Base-by-base conservation (phyloP, 306 rosid species). In the Dryas drummondii region DNA sequence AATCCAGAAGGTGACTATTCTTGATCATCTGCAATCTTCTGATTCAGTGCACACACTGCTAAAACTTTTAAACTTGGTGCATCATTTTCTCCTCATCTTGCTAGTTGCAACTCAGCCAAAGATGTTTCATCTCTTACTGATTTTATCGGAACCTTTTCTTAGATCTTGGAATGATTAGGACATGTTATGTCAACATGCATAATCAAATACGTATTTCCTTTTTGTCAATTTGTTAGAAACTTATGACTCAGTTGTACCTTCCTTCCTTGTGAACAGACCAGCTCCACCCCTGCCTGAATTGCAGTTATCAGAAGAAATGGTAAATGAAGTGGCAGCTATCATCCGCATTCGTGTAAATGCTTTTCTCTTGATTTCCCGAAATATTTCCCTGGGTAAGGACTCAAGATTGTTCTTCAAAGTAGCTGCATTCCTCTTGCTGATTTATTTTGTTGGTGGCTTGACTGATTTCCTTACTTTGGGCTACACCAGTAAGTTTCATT, bases 271-370 rank as follows among this genome's bases (percentile, higher is more conserved):
- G 80, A 74, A 75, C 89, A 96, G 99, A 76, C 99, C 98, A 1
- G 89, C 99, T 68, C 99, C 97, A 61, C 98, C 98, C 68, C 90
- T 96, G 68, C 99, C 99, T 11, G 82, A 84, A 51, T 76, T 96
- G 85, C 88, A 89, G 75, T 77, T 96, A 12, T 85, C 98, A 59
- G 96, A 96, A 78, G 99, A 92, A 88, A 83, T 83, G 83, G 96
- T 86, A 46, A 85, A 89, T 15, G 93, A 85, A 84, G 83, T 79
- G 15, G 89, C 90, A 27, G 26, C 84, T 79, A 84, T 90, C 77
- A 64, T 92, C 66, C 85, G 89, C 48, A 71, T 64, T 69, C 83
- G 42, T 73, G 84, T 91, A 32, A 96, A 96, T 68, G 68, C 73
- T 62, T 68, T 92, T 67, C 88, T 96, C 55, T 82, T 88, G 58